Percentiles rank a stretch among this genome's conserved stretches.
Evolutionary conservation across 208 protist genomes (phyloP).

Genomic region (Tritrichomonas foetus): DNA sequence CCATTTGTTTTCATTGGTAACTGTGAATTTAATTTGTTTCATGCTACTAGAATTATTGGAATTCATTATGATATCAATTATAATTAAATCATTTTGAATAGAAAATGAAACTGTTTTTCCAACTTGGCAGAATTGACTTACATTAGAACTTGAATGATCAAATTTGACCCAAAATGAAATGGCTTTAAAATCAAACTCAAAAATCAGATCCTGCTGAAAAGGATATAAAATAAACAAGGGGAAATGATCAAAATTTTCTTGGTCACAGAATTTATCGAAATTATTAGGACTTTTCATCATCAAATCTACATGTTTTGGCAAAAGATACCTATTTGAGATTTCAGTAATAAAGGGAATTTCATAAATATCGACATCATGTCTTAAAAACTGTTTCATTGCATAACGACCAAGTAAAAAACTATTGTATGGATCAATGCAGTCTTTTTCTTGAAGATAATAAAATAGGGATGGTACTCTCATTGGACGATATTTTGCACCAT

Average conservation of each 20-base stretch:
- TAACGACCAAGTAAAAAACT: not conserved
- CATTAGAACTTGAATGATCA: not conserved
- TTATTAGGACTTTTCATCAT: not conserved
- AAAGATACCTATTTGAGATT: not conserved
- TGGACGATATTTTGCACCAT: not conserved
- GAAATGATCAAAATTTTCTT: not conserved
- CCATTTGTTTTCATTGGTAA: no score
- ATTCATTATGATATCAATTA: not conserved
- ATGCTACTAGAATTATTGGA: not conserved
- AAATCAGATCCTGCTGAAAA: not conserved
- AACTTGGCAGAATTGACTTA: not conserved
- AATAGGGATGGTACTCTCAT: not conserved
- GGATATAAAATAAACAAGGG: not conserved
- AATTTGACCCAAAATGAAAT: constrained; percentile 16
- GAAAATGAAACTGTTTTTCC: not conserved
- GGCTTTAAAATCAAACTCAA: not conserved
- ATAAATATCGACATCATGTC: not conserved
- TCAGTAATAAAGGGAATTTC: constrained; percentile 15
- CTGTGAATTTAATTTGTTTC: no score
- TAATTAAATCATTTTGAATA: not conserved
- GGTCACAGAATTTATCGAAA: not conserved
- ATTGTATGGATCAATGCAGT: constrained; percentile 1
- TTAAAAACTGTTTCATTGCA: not conserved
- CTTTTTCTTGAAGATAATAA: not conserved
- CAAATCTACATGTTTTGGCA: not conserved